Percentiles rank a stretch among this genome's conserved stretches.
phyloP scores from a whole-genome alignment of 768 basidiomycete genomes.

The Vararia minispora region DNA sequence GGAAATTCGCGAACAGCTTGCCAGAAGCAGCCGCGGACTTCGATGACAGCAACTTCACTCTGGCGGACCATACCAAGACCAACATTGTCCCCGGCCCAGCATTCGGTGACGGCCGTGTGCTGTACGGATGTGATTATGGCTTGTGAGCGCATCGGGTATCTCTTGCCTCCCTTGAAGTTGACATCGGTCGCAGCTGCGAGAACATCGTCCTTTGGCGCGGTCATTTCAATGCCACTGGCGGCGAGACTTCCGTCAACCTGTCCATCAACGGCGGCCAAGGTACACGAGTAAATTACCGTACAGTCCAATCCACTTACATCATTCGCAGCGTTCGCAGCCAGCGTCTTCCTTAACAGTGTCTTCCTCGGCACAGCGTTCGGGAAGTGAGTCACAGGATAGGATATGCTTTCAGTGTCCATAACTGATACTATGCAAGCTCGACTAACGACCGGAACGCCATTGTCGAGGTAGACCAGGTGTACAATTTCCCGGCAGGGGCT shows the following conservation, averaged over 20 bases:
- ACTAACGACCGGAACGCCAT: constrained; percentile 50
- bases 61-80: constrained; percentile 62
- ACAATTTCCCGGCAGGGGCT: constrained; percentile 47
- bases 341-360: constrained; percentile 66
- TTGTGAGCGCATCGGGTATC: constrained; percentile 38
- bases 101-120: constrained; percentile 65
- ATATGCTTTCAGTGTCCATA: background rate
- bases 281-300: constrained; percentile 13
- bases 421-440: constrained; percentile 31
- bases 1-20: constrained; percentile 67
- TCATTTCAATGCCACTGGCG: constrained; percentile 55
- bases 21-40: constrained; percentile 54
- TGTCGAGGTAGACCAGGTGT: constrained; percentile 59
- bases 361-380: constrained; percentile 67
- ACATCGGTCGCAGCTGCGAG: constrained; percentile 49
- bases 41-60: constrained; percentile 52
- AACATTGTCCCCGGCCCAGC: constrained; percentile 59
- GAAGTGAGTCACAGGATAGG: constrained; percentile 35
- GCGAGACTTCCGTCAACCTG: constrained; percentile 54
- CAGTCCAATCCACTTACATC: background rate
- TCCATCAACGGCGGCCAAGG: constrained; percentile 78
- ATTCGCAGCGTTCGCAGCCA: constrained; percentile 67
- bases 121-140: constrained; percentile 82
- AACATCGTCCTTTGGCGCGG: constrained; percentile 76
- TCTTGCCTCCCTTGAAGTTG: background rate